Evolutionary conservation across 2,329 filamentous ascomycete species (phyloP).

Genomic region (Stagonosporopsis cucurbitacearum): DNA sequence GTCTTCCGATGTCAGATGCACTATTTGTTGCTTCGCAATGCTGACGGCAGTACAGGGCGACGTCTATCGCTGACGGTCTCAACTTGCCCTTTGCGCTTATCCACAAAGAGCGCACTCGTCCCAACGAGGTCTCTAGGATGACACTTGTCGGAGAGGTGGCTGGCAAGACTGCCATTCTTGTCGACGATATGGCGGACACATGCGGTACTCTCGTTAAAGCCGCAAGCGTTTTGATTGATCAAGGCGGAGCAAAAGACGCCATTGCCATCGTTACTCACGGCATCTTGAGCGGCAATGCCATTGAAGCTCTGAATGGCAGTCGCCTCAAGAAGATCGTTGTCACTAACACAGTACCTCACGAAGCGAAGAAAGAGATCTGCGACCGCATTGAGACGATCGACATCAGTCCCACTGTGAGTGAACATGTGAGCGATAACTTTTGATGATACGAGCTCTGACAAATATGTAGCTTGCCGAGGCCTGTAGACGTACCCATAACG

Average conservation of each 20-base stretch:
- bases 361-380: conserved; percentile 80
- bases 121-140: conserved; percentile 91
- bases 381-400: conserved; percentile 88
- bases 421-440: conserved; percentile 1
- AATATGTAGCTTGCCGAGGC: conserved; percentile 66
- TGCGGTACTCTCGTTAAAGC: conserved; percentile 90
- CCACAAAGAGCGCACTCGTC: conserved; percentile 92
- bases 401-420: conserved; percentile 75
- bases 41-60: conserved; percentile 64
- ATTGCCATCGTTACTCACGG: conserved; percentile 96
- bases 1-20: neutral
- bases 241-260: conserved; percentile 84
- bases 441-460: conserved; percentile 18
- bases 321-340: conserved; percentile 80
- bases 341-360: conserved; percentile 85
- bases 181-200: conserved; percentile 98
- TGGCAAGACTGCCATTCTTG: conserved; percentile 91
- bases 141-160: conserved; percentile 93
- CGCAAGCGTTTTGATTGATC: conserved; percentile 78
- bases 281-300: conserved; percentile 86
- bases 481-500: conserved; percentile 75
- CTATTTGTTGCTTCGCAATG: conserved; percentile 1
- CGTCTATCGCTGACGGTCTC: conserved; percentile 88
- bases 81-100: conserved; percentile 93
- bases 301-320: conserved; percentile 82